phyloP scores from a whole-genome alignment of 352 stramenopile genomes.

The Phytophthora aleatoria region DNA sequence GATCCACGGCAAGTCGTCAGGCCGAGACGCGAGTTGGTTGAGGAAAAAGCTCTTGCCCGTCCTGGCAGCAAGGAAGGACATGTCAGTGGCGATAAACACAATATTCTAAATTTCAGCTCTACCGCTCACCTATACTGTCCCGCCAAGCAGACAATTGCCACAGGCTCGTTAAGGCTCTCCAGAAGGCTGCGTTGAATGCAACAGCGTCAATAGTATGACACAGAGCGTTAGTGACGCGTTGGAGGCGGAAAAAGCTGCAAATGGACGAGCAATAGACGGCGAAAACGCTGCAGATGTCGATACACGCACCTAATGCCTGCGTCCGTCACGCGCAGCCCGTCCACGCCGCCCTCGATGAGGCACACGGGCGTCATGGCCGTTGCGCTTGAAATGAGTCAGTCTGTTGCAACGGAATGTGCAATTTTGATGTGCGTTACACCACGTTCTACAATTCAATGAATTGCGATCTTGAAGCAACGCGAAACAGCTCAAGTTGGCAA shows the following conservation, averaged over 20 bases:
- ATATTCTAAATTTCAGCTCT: neutral
- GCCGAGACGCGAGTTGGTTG: slow-evolving; percentile 70
- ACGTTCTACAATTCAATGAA: slow-evolving; percentile 25
- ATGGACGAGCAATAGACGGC: neutral
- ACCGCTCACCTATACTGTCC: slow-evolving; percentile 73
- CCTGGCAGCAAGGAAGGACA: slow-evolving; percentile 27
- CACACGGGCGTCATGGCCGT: slow-evolving; percentile 49
- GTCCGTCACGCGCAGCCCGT: slow-evolving; percentile 58
- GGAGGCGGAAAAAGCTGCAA: slow-evolving; percentile 1
- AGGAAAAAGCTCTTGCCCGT: slow-evolving; percentile 91
- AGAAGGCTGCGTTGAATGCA: slow-evolving; percentile 46
- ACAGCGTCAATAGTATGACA: slow-evolving; percentile 3
- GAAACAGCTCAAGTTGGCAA: slow-evolving; percentile 19
- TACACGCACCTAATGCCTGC: slow-evolving; percentile 51
- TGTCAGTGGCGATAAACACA: neutral
- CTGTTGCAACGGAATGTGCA: slow-evolving; percentile 25
- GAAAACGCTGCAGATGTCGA: neutral
- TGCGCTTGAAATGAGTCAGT: slow-evolving; percentile 17
- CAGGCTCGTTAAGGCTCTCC: slow-evolving; percentile 63
- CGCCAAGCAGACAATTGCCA: slow-evolving; percentile 81
- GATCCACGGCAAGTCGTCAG: slow-evolving; percentile 28
- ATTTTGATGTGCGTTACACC: slow-evolving; percentile 15
- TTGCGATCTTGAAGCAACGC: slow-evolving; percentile 41
- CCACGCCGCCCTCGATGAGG: slow-evolving; percentile 56
- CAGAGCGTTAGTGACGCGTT: slow-evolving; percentile 8